Conservation (phyloP, 2,329 filamentous ascomycete genomes). For the Lasiodiplodia sp. region DNA sequence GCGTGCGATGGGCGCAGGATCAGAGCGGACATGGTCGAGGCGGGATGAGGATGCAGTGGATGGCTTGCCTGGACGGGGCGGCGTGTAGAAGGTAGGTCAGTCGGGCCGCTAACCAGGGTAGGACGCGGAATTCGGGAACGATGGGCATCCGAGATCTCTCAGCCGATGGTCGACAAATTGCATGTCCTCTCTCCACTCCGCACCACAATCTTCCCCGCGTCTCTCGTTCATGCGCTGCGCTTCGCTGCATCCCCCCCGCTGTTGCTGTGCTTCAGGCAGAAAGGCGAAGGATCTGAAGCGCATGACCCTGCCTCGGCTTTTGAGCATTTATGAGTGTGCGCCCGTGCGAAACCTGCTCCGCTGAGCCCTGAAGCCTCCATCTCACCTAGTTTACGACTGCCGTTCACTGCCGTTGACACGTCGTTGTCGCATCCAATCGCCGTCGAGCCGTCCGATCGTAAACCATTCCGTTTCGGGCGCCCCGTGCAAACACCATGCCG, state of each 20-base stretch:
- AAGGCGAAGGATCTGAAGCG: neutral
- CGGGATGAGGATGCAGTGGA: neutral
- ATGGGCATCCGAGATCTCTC: slow-evolving; percentile 1
- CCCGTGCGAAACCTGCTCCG: neutral
- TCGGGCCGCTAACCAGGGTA: neutral
- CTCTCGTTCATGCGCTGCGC: neutral
- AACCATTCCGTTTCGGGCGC: slow-evolving; percentile 18
- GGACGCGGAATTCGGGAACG: slow-evolving; percentile 14
- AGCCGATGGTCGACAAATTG: neutral
- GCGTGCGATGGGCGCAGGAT: too few relatives aligned
- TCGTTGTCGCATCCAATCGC: neutral
- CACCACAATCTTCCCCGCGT: slow-evolving; percentile 20
- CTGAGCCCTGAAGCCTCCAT: neutral
- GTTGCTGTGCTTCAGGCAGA: slow-evolving; percentile 3
- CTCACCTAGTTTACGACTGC: neutral
- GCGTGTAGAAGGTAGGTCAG: neutral
- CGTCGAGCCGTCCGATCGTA: neutral
- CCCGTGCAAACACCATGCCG: neutral
- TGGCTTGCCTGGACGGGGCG: too few relatives aligned
- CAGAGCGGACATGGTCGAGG: neutral
- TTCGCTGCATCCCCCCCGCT: neutral
- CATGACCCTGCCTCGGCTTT: neutral
- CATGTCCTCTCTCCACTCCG: slow-evolving; percentile 20
- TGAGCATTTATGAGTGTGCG: slow-evolving; percentile 14
- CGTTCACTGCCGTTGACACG: neutral